These are phyloP conservation scores for Phytophthora sp. DNA, from an alignment of 352 stramenopile species.

Conservation along the genomic window DNA sequence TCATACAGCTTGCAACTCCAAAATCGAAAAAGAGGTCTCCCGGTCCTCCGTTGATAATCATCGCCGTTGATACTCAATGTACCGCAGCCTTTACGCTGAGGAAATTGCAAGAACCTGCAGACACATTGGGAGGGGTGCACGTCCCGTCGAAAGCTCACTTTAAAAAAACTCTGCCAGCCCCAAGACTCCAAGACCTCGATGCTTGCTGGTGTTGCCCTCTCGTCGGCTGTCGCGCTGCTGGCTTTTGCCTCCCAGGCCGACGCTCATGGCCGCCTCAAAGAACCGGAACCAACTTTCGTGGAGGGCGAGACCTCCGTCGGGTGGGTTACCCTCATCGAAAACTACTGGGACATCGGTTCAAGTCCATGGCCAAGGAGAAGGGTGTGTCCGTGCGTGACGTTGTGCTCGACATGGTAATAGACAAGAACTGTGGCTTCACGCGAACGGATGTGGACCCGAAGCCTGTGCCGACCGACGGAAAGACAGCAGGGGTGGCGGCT, in stretches of 20 bases:
- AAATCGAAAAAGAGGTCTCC: too few relatives aligned
- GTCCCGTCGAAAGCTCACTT: too few relatives aligned
- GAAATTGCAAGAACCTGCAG: too few relatives aligned
- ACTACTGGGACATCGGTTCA: slow-evolving; percentile 43
- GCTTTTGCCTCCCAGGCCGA: slow-evolving; percentile 7
- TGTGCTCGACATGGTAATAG: slow-evolving; percentile 37
- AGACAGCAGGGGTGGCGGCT: slow-evolving; percentile 34
- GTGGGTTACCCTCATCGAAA: slow-evolving; percentile 26
- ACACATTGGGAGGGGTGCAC: too few relatives aligned
- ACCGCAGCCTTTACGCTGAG: too few relatives aligned
- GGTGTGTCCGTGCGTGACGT: slow-evolving; percentile 37
- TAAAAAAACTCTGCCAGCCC: too few relatives aligned
- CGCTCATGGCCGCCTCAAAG: slow-evolving; percentile 28
- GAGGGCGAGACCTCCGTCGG: slow-evolving; percentile 5
- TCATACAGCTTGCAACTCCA: too few relatives aligned
- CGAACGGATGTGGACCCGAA: slow-evolving; percentile 31
- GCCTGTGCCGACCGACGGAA: slow-evolving; percentile 37
- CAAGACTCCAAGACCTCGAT: too few relatives aligned
- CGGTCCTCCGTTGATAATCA: too few relatives aligned
- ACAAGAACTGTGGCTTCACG: slow-evolving; percentile 42
- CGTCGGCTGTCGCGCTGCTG: slow-evolving; percentile 6
- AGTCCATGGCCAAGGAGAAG: slow-evolving; percentile 34
- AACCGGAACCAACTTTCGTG: slow-evolving; percentile 17
- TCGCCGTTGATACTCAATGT: too few relatives aligned
- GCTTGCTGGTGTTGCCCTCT: slow-evolving; percentile 1